Base-by-base conservation (phyloP, 2,329 filamentous ascomycete genomes). In the Verticillium nonalfalfae region DNA sequence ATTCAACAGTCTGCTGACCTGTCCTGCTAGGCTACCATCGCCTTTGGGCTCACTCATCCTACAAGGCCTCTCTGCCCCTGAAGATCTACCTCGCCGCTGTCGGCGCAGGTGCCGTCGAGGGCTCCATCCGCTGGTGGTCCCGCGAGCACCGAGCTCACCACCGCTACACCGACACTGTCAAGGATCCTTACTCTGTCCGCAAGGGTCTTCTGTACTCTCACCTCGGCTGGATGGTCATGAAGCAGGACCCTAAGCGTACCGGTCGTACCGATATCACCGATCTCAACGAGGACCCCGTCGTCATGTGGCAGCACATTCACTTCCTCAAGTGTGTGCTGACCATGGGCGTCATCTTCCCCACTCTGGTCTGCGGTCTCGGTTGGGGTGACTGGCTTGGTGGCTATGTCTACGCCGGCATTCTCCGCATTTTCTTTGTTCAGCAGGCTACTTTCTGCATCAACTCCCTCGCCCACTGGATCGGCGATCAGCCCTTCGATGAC, bases 401-500 rank as follows among this genome's bases (percentile, higher is more conserved):
- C 57, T 91, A 93, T 75, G 82, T 96, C 74, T 96, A 96, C 71
- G 91, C 82, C 64, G 91, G 91, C 71, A 92, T 96, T 68, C 85
- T 96, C 66, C 88, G 91, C 68, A 89, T 94, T 78, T 93, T 92
- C 83, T 90, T 94, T 77, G 90, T 96, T 66, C 91, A 95, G 81
- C 91, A 96, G 79, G 91, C 91, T 63, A 95, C 92, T 66, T 96
- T 96, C 84, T 96, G 91, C 71, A 90, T 96, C 82, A 96, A 96
- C 84, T 93, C 90, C 18, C 80, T 96, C 64, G 91, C 91, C 67
- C 91, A 96, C 79, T 96, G 90, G 90, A 88, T 96, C 71, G 91
- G 92, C 65, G 92, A 96, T 70, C 91, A 96, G 80, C 92, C 92
- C 64, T 96, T 96, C 74, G 91, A 96, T 70, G 92, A 96, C 83